These are phyloP conservation scores for Herpotrichia juniperi DNA, from an alignment of 2,329 filamentous ascomycete species.

Conservation along the genomic window DNA sequence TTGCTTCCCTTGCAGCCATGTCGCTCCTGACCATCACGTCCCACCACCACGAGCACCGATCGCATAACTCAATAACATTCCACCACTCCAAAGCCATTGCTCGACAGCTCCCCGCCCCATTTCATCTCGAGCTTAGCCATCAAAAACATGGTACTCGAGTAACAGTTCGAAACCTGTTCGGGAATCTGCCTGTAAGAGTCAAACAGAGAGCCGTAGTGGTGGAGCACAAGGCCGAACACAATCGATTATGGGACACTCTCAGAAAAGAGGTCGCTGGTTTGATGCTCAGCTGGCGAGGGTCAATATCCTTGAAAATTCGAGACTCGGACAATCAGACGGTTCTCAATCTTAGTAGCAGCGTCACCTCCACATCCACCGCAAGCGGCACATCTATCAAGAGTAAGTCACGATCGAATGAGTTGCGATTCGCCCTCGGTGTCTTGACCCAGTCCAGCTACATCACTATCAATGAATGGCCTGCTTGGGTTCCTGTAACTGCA, in stretches of 20 bases:
- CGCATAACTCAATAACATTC: conserved; percentile 69
- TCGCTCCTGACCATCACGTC: conserved; percentile 81
- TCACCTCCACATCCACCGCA: neutral
- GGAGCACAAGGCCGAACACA: conserved; percentile 58
- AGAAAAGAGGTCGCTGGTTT: conserved; percentile 65
- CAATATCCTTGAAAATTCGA: conserved; percentile 64
- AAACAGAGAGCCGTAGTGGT: conserved; percentile 71
- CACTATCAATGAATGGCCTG: conserved; percentile 55
- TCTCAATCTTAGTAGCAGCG: conserved; percentile 34
- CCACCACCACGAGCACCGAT: conserved; percentile 64
- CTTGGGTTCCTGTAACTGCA: conserved; percentile 76
- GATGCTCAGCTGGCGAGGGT: conserved; percentile 70
- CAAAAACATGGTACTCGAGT: conserved; percentile 76
- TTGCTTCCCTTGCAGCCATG: conserved; percentile 76
- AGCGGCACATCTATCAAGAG: neutral
- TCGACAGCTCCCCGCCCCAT: conserved; percentile 66
- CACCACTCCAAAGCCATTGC: conserved; percentile 72
- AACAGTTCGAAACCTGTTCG: conserved; percentile 80
- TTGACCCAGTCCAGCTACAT: conserved; percentile 71
- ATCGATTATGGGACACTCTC: conserved; percentile 70
- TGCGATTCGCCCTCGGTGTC: conserved; percentile 46
- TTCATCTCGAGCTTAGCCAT: conserved; percentile 62
- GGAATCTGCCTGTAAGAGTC: conserved; percentile 86
- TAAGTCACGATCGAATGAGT: conserved; percentile 21
- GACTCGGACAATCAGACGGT: conserved; percentile 55